Conservation (phyloP, 805 yeast species). For the Lipomyces orientalis region DNA sequence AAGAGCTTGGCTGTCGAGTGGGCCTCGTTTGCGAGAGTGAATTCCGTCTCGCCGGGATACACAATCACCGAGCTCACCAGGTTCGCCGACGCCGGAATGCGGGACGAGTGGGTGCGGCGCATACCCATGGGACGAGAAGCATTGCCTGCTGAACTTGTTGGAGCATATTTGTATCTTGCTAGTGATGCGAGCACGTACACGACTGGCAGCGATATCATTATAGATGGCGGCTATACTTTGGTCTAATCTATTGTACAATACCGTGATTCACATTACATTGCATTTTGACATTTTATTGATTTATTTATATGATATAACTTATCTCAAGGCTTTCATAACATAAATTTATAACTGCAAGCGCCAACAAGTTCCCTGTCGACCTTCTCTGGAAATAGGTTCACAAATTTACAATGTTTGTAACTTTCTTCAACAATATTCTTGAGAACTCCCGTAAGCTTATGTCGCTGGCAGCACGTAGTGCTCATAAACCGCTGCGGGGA, state of each 20-base stretch:
- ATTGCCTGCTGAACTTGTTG: constrained; percentile 59
- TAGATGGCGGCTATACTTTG: constrained; percentile 51
- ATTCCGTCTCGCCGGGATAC: constrained; percentile 58
- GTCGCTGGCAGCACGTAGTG: too few relatives aligned
- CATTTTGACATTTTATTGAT: neutral
- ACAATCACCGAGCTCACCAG: constrained; percentile 58
- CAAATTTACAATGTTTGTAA: too few relatives aligned
- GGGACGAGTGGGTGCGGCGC: constrained; percentile 55
- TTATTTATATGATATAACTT: constrained; percentile 39
- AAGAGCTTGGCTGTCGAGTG: constrained; percentile 60
- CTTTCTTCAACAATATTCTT: too few relatives aligned
- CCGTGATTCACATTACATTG: neutral
- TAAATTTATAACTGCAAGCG: too few relatives aligned
- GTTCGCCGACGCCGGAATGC: constrained; percentile 55
- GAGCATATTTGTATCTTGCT: constrained; percentile 58
- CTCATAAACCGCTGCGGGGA: too few relatives aligned
- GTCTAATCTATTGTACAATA: constrained; percentile 1
- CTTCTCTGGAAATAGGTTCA: too few relatives aligned
- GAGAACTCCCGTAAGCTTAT: too few relatives aligned
- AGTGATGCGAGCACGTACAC: constrained; percentile 55
- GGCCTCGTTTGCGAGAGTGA: constrained; percentile 59
- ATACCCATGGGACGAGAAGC: constrained; percentile 61
- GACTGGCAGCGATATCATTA: constrained; percentile 60
- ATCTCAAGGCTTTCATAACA: constrained; percentile 39
- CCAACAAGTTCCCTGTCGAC: too few relatives aligned